These are phyloP conservation scores for Pythium monospermum DNA, from an alignment of 352 stramenopile genomes.

Conservation along the genomic window DNA sequence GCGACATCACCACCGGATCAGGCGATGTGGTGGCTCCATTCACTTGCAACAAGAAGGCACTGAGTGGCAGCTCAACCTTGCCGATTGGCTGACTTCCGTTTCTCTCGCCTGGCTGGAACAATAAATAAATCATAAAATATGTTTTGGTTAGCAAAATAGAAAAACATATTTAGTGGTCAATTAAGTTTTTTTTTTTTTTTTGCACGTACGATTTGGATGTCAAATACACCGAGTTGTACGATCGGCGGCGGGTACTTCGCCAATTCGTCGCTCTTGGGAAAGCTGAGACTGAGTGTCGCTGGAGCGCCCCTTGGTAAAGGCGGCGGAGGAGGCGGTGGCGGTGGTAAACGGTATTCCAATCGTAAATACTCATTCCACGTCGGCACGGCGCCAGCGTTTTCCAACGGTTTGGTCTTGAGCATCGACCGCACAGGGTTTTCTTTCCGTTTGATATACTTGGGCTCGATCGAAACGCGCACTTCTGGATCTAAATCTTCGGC, in stretches of 20 bases:
- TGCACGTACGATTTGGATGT: constrained; percentile 51
- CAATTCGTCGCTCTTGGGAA: no score
- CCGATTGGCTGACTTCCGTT: constrained; percentile 30
- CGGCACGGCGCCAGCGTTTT: constrained; percentile 33
- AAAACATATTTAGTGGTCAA: neutral
- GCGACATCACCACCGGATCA: constrained; percentile 20
- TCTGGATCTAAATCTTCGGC: constrained; percentile 40
- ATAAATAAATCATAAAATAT: constrained; percentile 4
- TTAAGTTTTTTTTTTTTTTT: no score
- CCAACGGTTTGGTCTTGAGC: constrained; percentile 44
- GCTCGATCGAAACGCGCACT: constrained; percentile 41
- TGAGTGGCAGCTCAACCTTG: constrained; percentile 35
- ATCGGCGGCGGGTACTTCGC: constrained; percentile 29
- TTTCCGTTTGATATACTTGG: constrained; percentile 46
- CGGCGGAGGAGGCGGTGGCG: constrained; percentile 2
- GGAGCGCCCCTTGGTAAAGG: no score
- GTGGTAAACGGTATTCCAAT: constrained; percentile 35
- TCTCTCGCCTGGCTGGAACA: constrained; percentile 37
- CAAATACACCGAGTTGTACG: constrained; percentile 36
- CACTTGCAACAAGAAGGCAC: constrained; percentile 25
- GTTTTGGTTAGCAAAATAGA: neutral
- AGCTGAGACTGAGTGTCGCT: no score
- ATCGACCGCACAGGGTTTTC: constrained; percentile 40
- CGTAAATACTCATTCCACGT: constrained; percentile 49
- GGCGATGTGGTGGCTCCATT: neutral